Conservation (phyloP, 2,329 filamentous ascomycete genomes). For the Juglanconis sp. region DNA sequence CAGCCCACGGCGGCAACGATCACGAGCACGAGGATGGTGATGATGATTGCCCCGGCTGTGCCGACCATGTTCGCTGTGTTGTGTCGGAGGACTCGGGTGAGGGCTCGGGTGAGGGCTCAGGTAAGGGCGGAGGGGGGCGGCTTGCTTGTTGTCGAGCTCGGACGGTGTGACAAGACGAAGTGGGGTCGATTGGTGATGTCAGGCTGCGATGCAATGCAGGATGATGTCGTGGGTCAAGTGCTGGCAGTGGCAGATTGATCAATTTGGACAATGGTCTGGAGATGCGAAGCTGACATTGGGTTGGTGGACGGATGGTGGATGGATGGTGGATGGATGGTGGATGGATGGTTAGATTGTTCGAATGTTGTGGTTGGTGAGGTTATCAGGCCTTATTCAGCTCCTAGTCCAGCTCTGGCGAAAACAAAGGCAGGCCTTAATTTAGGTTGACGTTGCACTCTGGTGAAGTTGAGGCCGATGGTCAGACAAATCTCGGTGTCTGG, state of each 20-base stretch:
- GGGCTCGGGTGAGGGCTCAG: too few relatives aligned
- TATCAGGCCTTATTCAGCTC: neutral
- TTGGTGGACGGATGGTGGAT: neutral
- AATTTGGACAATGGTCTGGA: neutral
- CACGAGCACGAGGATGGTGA: conserved; percentile 65
- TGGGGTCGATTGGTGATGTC: neutral
- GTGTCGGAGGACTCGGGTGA: neutral
- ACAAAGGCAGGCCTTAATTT: neutral
- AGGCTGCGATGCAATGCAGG: neutral
- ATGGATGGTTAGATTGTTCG: too few relatives aligned
- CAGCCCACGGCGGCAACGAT: conserved; percentile 58
- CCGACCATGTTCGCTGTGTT: conserved; percentile 46
- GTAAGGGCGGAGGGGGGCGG: neutral
- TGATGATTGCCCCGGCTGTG: conserved; percentile 65
- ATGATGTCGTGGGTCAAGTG: neutral
- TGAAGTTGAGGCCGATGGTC: too few relatives aligned
- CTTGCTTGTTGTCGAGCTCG: neutral
- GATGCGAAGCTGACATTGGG: conserved; percentile 7
- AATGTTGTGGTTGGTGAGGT: neutral
- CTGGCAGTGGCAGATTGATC: neutral
- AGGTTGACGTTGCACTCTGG: neutral
- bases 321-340: too few relatives aligned
- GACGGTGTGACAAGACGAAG: neutral
- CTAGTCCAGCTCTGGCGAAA: neutral
- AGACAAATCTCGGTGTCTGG: too few relatives aligned